Conservation (phyloP, 2,329 filamentous ascomycete species). For the Bipolaris oryzae region DNA sequence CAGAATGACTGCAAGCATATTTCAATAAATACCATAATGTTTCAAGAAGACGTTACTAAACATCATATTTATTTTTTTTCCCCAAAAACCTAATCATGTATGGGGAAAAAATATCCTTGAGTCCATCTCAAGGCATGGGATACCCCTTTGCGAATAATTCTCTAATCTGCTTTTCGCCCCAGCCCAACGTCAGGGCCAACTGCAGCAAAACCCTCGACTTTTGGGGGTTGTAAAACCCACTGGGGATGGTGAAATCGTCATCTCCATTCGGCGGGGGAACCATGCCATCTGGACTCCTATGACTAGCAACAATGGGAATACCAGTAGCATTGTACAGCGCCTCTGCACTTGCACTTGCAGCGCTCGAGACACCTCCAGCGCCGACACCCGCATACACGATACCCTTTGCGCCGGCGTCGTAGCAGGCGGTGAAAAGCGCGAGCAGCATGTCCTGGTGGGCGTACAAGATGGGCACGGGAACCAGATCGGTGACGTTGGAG, state of each 20-base stretch:
- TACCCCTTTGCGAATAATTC: conserved; percentile 42
- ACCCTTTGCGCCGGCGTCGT: conserved; percentile 59
- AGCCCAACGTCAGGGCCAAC: conserved; percentile 41
- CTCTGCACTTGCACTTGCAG: conserved; percentile 47
- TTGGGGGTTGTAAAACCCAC: conserved; percentile 62
- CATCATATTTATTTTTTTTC: neutral
- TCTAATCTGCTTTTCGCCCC: conserved; percentile 54
- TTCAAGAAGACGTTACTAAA: neutral
- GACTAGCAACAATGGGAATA: conserved; percentile 59
- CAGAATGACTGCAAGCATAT: no score
- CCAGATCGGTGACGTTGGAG: conserved; percentile 54
- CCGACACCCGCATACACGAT: conserved; percentile 63
- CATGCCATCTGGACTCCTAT: conserved; percentile 59
- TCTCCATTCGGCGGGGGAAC: conserved; percentile 45
- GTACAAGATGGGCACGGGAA: conserved; percentile 63
- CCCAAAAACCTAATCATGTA: no score
- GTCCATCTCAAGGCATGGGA: conserved; percentile 23
- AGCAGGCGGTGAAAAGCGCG: conserved; percentile 55
- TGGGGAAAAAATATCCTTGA: neutral
- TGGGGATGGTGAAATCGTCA: conserved; percentile 49
- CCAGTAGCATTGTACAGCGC: conserved; percentile 54
- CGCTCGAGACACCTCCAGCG: conserved; percentile 55
- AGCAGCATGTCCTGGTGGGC: conserved; percentile 61
- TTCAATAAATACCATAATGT: neutral
- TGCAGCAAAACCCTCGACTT: conserved; percentile 61